phyloP scores from a whole-genome alignment of 768 basidiomycete genomes.

The Trametes meyenii region DNA sequence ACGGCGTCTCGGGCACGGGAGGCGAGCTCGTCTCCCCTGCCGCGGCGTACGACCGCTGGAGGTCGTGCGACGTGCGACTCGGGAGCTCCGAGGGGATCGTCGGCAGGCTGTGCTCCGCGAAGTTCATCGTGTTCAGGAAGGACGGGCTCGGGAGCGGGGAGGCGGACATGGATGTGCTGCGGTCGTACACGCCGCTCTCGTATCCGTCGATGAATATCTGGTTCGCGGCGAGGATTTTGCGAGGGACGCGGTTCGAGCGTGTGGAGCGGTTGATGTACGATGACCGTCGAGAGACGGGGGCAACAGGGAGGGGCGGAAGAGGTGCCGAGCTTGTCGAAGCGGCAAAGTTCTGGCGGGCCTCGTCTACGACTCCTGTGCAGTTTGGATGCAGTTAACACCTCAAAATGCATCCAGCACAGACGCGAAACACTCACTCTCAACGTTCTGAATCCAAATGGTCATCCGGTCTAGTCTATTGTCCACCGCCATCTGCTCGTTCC shows the following conservation, averaged over 20 bases:
- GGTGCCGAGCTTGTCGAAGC: conserved; percentile 47
- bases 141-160: conserved; percentile 20
- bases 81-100: conserved; percentile 31
- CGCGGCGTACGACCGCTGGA: not conserved
- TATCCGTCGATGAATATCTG: conserved; percentile 63
- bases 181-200: conserved; percentile 28
- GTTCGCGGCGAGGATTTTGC: conserved; percentile 63
- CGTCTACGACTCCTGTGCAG: conserved; percentile 73
- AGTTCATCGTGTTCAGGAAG: conserved; percentile 16
- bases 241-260: conserved; percentile 59
- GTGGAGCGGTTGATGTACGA: conserved; percentile 44
- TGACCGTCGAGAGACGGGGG: conserved; percentile 54
- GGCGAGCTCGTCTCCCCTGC: conserved; percentile 2
- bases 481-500: conserved; percentile 53
- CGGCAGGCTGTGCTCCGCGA: conserved; percentile 25
- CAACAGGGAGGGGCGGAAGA: conserved; percentile 66
- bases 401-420: not conserved
- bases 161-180: conserved; percentile 34
- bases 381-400: not conserved
- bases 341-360: conserved; percentile 75
- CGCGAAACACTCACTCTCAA: conserved; percentile 65
- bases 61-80: conserved; percentile 18
- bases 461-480: conserved; percentile 67
- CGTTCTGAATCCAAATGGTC: conserved; percentile 80
- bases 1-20: conserved; percentile 38